Percentiles rank a stretch among this genome's conserved stretches.
phyloP scores from a whole-genome alignment of 106 monocot species.

The Agapanthus africanus region DNA sequence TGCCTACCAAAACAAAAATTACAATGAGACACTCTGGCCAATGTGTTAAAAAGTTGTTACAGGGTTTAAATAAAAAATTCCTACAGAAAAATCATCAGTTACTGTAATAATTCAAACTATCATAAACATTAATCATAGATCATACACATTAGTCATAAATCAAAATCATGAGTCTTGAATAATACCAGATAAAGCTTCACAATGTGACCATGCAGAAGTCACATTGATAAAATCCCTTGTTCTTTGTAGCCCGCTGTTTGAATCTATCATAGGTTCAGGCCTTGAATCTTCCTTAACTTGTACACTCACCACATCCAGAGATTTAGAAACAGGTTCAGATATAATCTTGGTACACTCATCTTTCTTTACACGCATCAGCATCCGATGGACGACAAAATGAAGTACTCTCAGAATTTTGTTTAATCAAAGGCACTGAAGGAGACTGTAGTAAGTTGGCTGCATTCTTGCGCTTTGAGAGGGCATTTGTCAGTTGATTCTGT shows the following conservation, averaged over 20 bases:
- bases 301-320: conserved; percentile 21
- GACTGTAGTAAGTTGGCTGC: conserved; percentile 9
- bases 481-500: conserved; percentile 47
- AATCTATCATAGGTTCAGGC: conserved; percentile 13
- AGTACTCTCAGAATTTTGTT: conserved; percentile 11
- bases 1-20: neutral
- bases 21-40: neutral
- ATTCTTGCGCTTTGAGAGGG: conserved; percentile 40
- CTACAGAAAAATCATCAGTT: neutral
- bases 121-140: neutral
- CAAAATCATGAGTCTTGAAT: no score
- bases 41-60: neutral
- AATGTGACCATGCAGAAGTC: conserved; percentile 61
- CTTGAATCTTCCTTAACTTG: conserved; percentile 20
- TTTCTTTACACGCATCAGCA: conserved; percentile 4
- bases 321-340: conserved; percentile 10
- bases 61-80: no score
- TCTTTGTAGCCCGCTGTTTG: conserved; percentile 33
- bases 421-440: conserved; percentile 10
- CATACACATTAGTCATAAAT: no score
- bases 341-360: conserved; percentile 6
- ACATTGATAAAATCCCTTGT: conserved; percentile 37
- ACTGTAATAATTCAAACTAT: neutral
- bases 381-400: conserved; percentile 6
- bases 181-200: conserved; percentile 55